Percentiles rank a stretch among this genome's conserved stretches.
These are phyloP conservation scores for Peronosclerospora sorghi DNA, from an alignment of 352 stramenopile species.

Conservation along the genomic window DNA sequence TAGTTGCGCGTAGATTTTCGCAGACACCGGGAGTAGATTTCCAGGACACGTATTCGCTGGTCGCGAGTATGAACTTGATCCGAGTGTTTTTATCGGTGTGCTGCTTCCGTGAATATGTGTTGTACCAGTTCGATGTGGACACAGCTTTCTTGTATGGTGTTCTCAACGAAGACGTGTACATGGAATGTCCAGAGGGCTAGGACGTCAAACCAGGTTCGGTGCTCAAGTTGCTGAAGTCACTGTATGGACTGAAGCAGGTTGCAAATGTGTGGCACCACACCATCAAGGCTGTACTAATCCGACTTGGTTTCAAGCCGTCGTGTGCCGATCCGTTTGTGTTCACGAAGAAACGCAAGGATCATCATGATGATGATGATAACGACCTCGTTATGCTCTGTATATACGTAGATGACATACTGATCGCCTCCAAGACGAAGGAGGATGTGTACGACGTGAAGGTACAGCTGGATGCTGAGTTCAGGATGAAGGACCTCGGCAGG, in stretches of 20 bases:
- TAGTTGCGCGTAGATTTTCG: slow-evolving; percentile 1
- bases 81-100: not conserved
- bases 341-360: not conserved
- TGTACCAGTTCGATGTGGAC: slow-evolving; percentile 1
- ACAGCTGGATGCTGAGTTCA: not conserved
- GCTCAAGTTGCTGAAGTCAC: slow-evolving; percentile 6
- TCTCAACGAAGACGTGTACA: not conserved
- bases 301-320: not conserved
- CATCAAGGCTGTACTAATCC: not conserved
- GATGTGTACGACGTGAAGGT: not conserved
- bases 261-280: slow-evolving; percentile 1
- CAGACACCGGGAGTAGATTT: slow-evolving; percentile 7
- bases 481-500: not conserved
- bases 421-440: not conserved
- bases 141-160: slow-evolving; percentile 5
- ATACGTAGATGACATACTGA: not conserved
- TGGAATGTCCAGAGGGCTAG: slow-evolving; percentile 2
- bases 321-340: not conserved
- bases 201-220: not conserved
- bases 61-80: slow-evolving; percentile 9
- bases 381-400: not conserved
- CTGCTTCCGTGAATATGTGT: not conserved
- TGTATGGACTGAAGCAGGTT: slow-evolving; percentile 16
- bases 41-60: slow-evolving; percentile 2
- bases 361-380: not conserved